A percentile compares a stretch with the other conserved stretches of the same genome.
Conservation (phyloP, 805 yeast species). For the Dipodascus albidus region DNA sequence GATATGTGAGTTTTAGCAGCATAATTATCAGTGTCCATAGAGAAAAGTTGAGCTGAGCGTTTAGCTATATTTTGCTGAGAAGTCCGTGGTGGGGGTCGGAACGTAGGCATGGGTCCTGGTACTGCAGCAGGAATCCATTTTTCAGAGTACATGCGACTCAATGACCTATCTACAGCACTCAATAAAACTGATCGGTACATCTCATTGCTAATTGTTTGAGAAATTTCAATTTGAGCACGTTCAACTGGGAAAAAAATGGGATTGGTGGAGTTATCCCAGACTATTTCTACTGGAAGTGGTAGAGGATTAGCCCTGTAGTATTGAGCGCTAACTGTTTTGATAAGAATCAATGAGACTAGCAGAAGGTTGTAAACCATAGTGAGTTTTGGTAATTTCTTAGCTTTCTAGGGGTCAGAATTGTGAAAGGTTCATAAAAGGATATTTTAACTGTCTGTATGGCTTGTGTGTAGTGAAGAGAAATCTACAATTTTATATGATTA, state of each 20-base stretch:
- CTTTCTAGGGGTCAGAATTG: no score
- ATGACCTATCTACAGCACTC: slow-evolving; percentile 22
- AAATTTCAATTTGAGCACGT: background rate
- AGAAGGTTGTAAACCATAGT: background rate
- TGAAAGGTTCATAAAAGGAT: no score
- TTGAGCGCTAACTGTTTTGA: background rate
- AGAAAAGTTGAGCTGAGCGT: background rate
- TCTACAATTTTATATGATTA: no score
- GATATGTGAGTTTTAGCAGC: background rate
- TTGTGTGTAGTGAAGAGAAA: background rate
- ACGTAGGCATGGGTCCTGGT: slow-evolving; percentile 22
- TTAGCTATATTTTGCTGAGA: no score
- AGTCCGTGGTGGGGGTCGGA: slow-evolving; percentile 5
- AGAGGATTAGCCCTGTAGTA: background rate
- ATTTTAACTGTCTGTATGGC: no score
- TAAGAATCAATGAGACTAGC: background rate
- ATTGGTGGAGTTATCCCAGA: background rate
- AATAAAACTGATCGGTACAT: slow-evolving; percentile 10
- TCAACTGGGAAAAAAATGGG: background rate
- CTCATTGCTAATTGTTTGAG: background rate
- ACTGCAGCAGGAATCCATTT: slow-evolving; percentile 27
- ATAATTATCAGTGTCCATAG: background rate
- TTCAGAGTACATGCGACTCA: slow-evolving; percentile 14
- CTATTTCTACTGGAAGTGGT: background rate
- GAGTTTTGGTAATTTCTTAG: no score